Base-by-base conservation (phyloP, 108 stramenopile genomes). In the Skeletonema potamos region DNA sequence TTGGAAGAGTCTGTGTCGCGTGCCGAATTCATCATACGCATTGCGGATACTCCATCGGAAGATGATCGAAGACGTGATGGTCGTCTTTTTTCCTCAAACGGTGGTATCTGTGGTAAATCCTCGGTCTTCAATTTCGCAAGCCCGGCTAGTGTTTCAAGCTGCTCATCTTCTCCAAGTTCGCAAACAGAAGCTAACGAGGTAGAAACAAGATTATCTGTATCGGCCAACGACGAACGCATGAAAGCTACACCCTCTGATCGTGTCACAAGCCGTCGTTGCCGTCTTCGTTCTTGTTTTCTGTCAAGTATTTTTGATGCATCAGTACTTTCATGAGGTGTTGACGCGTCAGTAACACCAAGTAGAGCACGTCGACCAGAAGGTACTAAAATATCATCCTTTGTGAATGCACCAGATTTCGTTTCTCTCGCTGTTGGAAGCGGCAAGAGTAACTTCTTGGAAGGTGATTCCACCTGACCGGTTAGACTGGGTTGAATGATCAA, bases 71-170 rank as follows among this genome's bases (percentile, higher is more conserved):
- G 6, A 30, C 58, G 58, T 18, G 33, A 6, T 30, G 17, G 58
- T 22, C 58, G 58, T 26, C 32, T 59, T 59, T 34, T 59, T n/a
- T 18, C 58, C 58, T 34, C 22, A 20, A 8, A 34, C 9, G 33
- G 32, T 1, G 58, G 58, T 34, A 59, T 33, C 28, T 59, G 29
- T 59, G 58, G 58, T 5, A 59, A 34, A 59, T 59, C 58, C 8
- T 59, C 33, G 5, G 58, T 6, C 5, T 28, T 33, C 18, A 59
- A 22, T 9, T 59, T 30, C 6, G 58, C 22, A 7, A 59, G 58
- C 9, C 33, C 58, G 6, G 58, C 29, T 33, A 59, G 58, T 8
- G 58, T 59, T 32, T 30, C 58, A 18, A 59, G 58, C 30, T 59
- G 33, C 33, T n/a, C 30, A 59, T 30, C 36, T 7, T 29, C 58